Percentiles rank a stretch among this genome's conserved stretches.
phyloP scores from a whole-genome alignment of 208 protist species.

The Leishmania lainsoni region DNA sequence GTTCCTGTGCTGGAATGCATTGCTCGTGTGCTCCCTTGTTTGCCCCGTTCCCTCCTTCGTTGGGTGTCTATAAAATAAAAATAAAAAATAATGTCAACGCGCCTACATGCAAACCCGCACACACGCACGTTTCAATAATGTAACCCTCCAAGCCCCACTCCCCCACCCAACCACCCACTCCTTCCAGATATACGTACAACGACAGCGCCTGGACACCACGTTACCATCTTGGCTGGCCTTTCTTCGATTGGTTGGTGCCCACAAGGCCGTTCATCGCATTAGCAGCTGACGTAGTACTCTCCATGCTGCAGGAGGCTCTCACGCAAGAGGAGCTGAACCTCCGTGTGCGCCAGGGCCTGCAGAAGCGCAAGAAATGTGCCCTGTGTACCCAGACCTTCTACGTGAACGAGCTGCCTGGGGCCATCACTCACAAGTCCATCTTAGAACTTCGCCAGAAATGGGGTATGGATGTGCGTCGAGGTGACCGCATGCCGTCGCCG shows the following conservation, averaged over 20 bases:
- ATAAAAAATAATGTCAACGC: background rate
- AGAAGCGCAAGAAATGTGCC: conserved; percentile 91
- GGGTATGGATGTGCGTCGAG: conserved; percentile 83
- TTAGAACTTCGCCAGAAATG: conserved; percentile 90
- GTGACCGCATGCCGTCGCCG: conserved; percentile 86
- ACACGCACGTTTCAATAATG: background rate
- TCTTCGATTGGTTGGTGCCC: background rate
- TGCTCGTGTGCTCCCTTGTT: background rate
- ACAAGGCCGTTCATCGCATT: background rate
- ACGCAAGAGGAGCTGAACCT: conserved; percentile 71
- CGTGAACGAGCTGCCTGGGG: conserved; percentile 89
- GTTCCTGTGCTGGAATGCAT: background rate
- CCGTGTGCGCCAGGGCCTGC: conserved; percentile 88
- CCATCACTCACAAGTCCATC: conserved; percentile 93
- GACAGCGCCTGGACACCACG: background rate
- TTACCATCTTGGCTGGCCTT: background rate
- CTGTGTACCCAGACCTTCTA: conserved; percentile 92
- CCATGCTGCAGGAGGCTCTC: conserved; percentile 45
- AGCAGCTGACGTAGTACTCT: background rate
- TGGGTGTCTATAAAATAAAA: background rate
- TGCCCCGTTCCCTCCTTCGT: background rate
- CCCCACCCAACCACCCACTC: background rate
- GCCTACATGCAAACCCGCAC: background rate
- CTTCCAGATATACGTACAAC: background rate
- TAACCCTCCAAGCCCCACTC: background rate